Base-by-base conservation (phyloP, 495 filamentous ascomycete species). In the Staphylotrichum tortipilum region DNA sequence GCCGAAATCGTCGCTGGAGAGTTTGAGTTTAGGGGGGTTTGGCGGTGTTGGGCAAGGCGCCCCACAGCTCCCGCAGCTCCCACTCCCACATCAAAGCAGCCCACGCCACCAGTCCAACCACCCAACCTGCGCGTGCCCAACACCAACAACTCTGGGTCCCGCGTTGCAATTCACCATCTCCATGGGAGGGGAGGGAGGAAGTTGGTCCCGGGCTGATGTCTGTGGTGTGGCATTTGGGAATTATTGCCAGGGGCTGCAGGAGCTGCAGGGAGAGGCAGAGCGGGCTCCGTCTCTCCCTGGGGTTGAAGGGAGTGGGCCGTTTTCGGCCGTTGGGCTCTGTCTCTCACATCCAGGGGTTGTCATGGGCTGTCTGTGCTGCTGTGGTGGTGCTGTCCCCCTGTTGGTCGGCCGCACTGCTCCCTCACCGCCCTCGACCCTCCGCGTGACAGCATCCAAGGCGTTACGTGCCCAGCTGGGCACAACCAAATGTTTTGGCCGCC, bases 121-220 rank as follows among this genome's bases (percentile, higher is more conserved):
- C n/a, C n/a, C n/a, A n/a, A n/a, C n/a, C n/a, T n/a, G n/a, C n/a
- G n/a, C n/a, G 14, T 29, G 17, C 14, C 47, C 53, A 35, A 30
- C 44, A 49, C 39, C 53, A 39, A 31, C 49, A 50, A 52, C 45
- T 52, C 47, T 41, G 43, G 59, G 41, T 31, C n/a, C 51, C 48
- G 44, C 39, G 50, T 40, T 50, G 50, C 41, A 62, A 56, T 60
- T 62, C 57, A 64, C 59, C 61, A 59, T 36, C 44, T 36, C 44
- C 22, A 47, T n/a, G n/a, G n/a, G n/a, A n/a, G n/a, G n/a, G n/a
- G n/a, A 5, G 7, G 43, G 50, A 21, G 33, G 34, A 40, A 38
- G 42, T 28, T 54, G 46, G 38, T 44, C 15, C 42, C 50, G 53
- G 26, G 52, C n/a, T 33, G 28, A 28, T 34, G n/a, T n/a, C n/a